phyloP scores from a whole-genome alignment of 108 stramenopile genomes.

The Nitzschia inconspicua region DNA sequence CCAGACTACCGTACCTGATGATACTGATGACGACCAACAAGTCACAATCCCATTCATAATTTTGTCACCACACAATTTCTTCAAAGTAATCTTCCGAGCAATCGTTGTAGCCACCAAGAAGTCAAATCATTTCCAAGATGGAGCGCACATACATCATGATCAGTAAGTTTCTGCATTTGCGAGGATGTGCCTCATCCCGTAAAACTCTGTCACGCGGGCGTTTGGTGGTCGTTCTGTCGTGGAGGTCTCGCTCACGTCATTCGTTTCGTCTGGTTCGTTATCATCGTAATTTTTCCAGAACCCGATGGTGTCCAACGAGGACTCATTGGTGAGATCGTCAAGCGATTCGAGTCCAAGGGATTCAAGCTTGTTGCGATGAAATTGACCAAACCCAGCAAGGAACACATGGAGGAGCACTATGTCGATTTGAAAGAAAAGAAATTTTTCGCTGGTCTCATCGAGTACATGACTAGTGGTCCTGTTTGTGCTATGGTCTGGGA shows the following conservation, averaged over 20 bases:
- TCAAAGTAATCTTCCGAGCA: no score
- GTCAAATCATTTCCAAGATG: conserved; percentile 4
- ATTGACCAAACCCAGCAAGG: conserved; percentile 75
- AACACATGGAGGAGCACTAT: conserved; percentile 96
- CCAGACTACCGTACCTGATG: neutral
- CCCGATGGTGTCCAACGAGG: conserved; percentile 99
- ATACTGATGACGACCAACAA: no score
- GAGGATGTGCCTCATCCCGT: neutral
- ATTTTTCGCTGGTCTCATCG: conserved; percentile 95
- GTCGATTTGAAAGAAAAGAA: conserved; percentile 88
- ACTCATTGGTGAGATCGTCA: conserved; percentile 95
- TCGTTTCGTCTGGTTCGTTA: neutral
- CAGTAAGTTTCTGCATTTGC: conserved; percentile 6
- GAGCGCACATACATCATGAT: conserved; percentile 30
- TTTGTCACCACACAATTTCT: no score
- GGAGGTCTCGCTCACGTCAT: neutral
- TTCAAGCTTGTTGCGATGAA: conserved; percentile 98
- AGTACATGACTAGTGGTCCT: conserved; percentile 97
- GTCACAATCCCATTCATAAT: neutral
- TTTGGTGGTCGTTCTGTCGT: neutral
- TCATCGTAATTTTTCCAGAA: no score
- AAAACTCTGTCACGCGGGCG: neutral
- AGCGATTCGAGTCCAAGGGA: conserved; percentile 95
- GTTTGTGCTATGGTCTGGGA: conserved; percentile 94
- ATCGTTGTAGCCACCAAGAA: neutral